A percentile compares a stretch with the other conserved stretches of the same genome.
These are phyloP conservation scores for Candida cerambycidarum DNA, from an alignment of 805 yeast species.

Conservation along the genomic window DNA sequence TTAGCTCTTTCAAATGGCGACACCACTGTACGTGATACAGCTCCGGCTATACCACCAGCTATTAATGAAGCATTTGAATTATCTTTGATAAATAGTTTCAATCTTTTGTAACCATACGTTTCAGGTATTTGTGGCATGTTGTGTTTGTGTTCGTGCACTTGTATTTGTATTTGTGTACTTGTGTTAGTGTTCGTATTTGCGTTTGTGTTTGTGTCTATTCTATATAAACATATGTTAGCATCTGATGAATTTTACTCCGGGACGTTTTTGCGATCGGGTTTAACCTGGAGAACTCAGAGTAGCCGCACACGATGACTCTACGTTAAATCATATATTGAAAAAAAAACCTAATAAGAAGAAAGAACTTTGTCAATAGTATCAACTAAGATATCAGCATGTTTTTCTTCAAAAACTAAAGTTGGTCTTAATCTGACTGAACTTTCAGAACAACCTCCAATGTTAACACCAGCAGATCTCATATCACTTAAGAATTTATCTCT, in stretches of 20 bases:
- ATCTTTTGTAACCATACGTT: neutral
- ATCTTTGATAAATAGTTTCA: slow-evolving; percentile 26
- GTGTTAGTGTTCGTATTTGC: no score
- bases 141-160: no score
- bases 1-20: slow-evolving; percentile 95
- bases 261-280: no score
- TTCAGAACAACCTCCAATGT: slow-evolving; percentile 85
- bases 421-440: slow-evolving; percentile 81
- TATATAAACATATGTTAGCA: no score
- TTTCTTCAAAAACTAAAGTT: slow-evolving; percentile 71
- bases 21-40: slow-evolving; percentile 83
- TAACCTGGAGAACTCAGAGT: no score
- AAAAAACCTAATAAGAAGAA: slow-evolving; percentile 22
- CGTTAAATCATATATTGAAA: neutral
- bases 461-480: slow-evolving; percentile 66
- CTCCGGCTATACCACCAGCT: slow-evolving; percentile 78
- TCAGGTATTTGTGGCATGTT: neutral
- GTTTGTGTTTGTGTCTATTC: no score
- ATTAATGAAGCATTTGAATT: slow-evolving; percentile 64
- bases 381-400: slow-evolving; percentile 72
- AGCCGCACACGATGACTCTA: no score
- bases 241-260: no score
- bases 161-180: no score
- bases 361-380: slow-evolving; percentile 39
- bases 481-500: slow-evolving; percentile 63